A percentile compares a stretch with the other conserved stretches of the same genome.
Conservation (phyloP, 2,329 filamentous ascomycete species). For the Scedosporium minutisporum region DNA sequence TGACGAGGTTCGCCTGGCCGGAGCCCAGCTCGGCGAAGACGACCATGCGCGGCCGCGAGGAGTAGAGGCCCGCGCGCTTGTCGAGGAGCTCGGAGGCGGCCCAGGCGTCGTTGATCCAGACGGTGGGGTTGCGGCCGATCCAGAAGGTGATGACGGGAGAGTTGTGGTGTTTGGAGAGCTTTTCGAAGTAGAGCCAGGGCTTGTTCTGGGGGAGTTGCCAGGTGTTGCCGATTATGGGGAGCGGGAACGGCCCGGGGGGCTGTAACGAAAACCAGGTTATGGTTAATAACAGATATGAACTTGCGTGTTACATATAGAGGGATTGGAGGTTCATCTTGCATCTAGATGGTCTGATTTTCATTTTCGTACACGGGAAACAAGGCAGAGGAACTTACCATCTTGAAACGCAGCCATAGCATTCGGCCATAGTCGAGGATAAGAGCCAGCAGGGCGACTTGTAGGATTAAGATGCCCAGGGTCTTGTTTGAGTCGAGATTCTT, state of each 20-base stretch:
- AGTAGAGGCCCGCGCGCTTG: conserved; percentile 41
- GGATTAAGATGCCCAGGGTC: conserved; percentile 2
- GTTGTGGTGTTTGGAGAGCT: conserved; percentile 36
- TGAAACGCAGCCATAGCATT: conserved; percentile 38
- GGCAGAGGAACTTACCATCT: conserved; percentile 26
- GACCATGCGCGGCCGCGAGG: conserved; percentile 38
- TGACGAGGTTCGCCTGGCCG: conserved; percentile 32
- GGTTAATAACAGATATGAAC: conserved; percentile 5
- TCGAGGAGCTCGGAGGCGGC: conserved; percentile 45
- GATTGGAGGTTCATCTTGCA: no score
- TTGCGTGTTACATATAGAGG: no score
- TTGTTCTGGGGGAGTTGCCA: conserved; percentile 43
- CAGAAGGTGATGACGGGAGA: conserved; percentile 44
- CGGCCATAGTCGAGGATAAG: conserved; percentile 32
- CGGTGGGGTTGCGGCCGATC: conserved; percentile 35
- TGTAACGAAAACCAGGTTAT: conserved; percentile 13
- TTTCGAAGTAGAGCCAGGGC: conserved; percentile 44
- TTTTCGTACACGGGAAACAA: not conserved
- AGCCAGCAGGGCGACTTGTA: conserved; percentile 9
- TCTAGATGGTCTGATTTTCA: not conserved
- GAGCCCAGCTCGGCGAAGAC: conserved; percentile 35
- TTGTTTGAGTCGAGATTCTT: not conserved
- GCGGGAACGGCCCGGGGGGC: conserved; percentile 45
- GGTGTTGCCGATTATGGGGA: conserved; percentile 46
- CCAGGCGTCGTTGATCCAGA: conserved; percentile 40